phyloP scores from a whole-genome alignment of 768 basidiomycete species.

The Coprinopsis sp. region DNA sequence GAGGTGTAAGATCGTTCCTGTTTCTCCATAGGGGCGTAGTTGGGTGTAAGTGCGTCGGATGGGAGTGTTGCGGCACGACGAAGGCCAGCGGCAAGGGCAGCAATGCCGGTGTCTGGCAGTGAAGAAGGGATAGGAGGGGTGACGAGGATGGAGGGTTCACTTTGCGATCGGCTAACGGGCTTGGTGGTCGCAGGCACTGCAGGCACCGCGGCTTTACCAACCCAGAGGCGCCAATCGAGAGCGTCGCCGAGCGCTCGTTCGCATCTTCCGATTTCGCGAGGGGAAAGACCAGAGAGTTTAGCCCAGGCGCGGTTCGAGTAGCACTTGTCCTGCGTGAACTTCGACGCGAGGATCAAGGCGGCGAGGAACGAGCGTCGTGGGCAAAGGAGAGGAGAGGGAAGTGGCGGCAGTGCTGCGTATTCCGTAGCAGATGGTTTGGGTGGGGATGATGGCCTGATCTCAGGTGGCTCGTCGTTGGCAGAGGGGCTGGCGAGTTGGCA shows the following conservation, averaged over 20 bases:
- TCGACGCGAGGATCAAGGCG: conserved; percentile 82
- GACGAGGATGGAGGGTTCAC: conserved; percentile 36
- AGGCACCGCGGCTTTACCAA: conserved; percentile 56
- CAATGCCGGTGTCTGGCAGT: too few species aligned
- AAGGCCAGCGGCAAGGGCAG: too few species aligned
- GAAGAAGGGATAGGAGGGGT: conserved; percentile 9
- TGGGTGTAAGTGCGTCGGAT: conserved; percentile 20
- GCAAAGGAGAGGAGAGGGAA: conserved; percentile 82
- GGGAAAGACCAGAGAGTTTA: conserved; percentile 83
- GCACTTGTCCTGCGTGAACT: conserved; percentile 90
- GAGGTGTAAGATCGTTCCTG: too few species aligned
- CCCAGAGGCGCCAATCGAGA: conserved; percentile 90
- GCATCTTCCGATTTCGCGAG: conserved; percentile 82
- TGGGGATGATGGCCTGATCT: too few species aligned
- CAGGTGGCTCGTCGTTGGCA: too few species aligned
- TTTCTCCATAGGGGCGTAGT: not conserved
- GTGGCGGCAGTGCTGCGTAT: conserved; percentile 25
- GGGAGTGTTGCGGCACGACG: conserved; percentile 35
- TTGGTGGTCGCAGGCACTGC: conserved; percentile 17
- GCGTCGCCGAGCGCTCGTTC: conserved; percentile 86
- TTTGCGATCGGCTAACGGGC: conserved; percentile 44
- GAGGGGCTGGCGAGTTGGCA: too few species aligned
- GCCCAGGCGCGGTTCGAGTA: conserved; percentile 96
- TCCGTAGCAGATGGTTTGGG: not conserved
- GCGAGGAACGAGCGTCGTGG: conserved; percentile 88